These are phyloP conservation scores for Cercospora sesami DNA, from an alignment of 2,329 filamentous ascomycete species.

Conservation along the genomic window DNA sequence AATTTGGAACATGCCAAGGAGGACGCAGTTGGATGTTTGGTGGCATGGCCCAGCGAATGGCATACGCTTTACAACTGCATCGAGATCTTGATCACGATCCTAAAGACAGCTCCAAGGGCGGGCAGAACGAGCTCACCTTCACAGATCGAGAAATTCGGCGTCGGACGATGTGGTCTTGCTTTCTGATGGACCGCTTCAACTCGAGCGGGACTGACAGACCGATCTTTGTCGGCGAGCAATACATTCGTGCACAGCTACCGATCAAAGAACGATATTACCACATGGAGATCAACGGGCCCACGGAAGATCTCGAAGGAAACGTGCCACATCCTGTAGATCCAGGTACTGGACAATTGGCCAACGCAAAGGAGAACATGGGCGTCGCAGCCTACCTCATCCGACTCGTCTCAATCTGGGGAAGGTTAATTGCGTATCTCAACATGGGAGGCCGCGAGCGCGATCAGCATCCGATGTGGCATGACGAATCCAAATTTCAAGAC, in stretches of 20 bases:
- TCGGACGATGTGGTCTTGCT: conserved; percentile 97
- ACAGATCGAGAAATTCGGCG: conserved; percentile 90
- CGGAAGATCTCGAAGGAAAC: conserved; percentile 76
- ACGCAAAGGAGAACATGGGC: conserved; percentile 83
- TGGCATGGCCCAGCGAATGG: conserved; percentile 94
- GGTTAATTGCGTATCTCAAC: conserved; percentile 85
- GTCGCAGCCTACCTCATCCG: conserved; percentile 88
- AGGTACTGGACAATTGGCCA: conserved; percentile 63
- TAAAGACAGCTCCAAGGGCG: conserved; percentile 28
- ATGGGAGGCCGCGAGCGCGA: conserved; percentile 83
- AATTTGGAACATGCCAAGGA: conserved; percentile 95
- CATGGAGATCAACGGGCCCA: conserved; percentile 84
- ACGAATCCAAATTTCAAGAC: conserved; percentile 71
- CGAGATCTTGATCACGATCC: conserved; percentile 77
- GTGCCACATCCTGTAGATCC: conserved; percentile 63
- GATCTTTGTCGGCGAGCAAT: conserved; percentile 86
- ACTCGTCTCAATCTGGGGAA: conserved; percentile 83
- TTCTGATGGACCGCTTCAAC: conserved; percentile 96
- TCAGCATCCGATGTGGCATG: conserved; percentile 73
- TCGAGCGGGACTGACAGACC: conserved; percentile 92
- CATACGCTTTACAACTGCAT: conserved; percentile 90
- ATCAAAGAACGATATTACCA: conserved; percentile 89
- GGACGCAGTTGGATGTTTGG: conserved; percentile 94
- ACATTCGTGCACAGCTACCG: conserved; percentile 83
- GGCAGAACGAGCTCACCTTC: conserved; percentile 60